Evolutionary conservation across 768 basidiomycete genomes (phyloP).

Genomic region (Boletus reticulatus): DNA sequence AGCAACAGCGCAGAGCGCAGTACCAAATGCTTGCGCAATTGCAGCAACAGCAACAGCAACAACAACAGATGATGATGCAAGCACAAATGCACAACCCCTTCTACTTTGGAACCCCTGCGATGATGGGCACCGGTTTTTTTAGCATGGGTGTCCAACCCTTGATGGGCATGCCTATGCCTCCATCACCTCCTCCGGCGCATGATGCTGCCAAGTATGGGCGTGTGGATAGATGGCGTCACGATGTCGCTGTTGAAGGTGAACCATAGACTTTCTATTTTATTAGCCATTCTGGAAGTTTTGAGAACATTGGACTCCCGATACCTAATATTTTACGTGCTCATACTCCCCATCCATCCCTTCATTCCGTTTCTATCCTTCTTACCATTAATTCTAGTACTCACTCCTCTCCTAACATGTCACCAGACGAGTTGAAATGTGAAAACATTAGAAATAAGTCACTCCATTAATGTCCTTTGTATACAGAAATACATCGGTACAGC

Average conservation of each 20-base stretch:
- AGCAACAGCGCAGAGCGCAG: constrained; percentile 74
- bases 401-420: neutral
- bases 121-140: constrained; percentile 73
- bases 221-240: constrained; percentile 80
- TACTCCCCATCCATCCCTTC: neutral
- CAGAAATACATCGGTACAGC: constrained; percentile 35
- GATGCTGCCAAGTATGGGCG: constrained; percentile 66
- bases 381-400: constrained; percentile 1
- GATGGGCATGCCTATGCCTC: constrained; percentile 37
- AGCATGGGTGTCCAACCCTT: constrained; percentile 47
- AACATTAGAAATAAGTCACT: constrained; percentile 35
- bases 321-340: constrained; percentile 2
- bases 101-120: constrained; percentile 64
- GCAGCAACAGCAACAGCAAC: constrained; percentile 53
- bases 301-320: constrained; percentile 6
- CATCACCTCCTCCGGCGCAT: constrained; percentile 61
- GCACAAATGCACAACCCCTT: constrained; percentile 74
- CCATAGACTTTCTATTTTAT: constrained; percentile 19
- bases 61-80: constrained; percentile 72
- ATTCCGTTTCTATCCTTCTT: neutral
- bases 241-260: constrained; percentile 73
- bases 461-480: constrained; percentile 34
- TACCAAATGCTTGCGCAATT: constrained; percentile 39
- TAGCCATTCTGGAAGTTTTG: constrained; percentile 6
- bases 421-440: neutral